Conservation (phyloP, 345 rosid genomes). For the Eucalyptus pauciflora region DNA sequence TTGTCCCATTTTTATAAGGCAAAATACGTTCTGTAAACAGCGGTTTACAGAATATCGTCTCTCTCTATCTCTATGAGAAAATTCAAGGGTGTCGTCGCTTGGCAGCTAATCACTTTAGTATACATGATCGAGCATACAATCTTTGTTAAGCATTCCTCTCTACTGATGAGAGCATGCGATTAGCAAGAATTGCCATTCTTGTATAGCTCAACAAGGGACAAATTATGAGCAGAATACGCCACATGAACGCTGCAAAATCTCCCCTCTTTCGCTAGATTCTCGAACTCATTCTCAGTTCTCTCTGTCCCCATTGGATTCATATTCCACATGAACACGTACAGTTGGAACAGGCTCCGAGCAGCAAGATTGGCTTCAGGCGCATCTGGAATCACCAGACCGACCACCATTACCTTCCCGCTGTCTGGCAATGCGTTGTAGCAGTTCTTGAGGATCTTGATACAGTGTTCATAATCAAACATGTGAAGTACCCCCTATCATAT, state of each 20-base stretch:
- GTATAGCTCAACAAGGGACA: constrained; percentile 22
- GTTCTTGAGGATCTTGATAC: constrained; percentile 31
- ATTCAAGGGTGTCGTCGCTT: background rate
- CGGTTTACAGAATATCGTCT: background rate
- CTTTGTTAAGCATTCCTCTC: background rate
- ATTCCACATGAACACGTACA: constrained; percentile 20
- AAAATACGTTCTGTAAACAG: background rate
- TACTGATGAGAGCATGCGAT: background rate
- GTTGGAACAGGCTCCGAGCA: constrained; percentile 15
- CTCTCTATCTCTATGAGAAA: background rate
- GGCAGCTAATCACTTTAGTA: background rate
- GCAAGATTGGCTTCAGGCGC: constrained; percentile 6
- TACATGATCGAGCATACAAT: background rate
- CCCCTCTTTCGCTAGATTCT: constrained; percentile 23
- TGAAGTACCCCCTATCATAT: constrained; percentile 32
- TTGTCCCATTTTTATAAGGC: background rate
- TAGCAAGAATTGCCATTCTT: constrained; percentile 1
- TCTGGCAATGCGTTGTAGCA: constrained; percentile 26
- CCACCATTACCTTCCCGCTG: constrained; percentile 26
- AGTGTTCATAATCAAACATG: constrained; percentile 20
- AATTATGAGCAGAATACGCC: constrained; percentile 12
- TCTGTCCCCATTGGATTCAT: constrained; percentile 23
- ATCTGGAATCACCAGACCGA: constrained; percentile 36
- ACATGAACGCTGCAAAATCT: constrained; percentile 36
- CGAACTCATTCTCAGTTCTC: constrained; percentile 24